Evolutionary conservation across 257 asterid species (phyloP).

Genomic region (Solanum medicagineum): DNA sequence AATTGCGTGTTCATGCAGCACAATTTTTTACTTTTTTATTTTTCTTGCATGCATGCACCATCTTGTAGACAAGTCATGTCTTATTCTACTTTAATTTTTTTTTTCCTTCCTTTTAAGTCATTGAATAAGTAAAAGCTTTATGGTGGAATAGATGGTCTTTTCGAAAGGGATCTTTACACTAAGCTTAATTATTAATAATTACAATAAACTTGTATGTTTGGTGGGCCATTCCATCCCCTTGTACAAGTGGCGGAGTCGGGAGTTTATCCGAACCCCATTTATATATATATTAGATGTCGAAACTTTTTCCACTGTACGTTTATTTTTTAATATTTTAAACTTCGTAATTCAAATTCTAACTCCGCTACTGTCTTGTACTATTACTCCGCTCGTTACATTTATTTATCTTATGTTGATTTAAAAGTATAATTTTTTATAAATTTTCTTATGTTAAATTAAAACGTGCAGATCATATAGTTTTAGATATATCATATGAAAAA

Average conservation of each 20-base stretch:
- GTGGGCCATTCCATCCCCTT: background rate
- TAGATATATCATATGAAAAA: accelerated
- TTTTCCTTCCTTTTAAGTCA: background rate
- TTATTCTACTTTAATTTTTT: background rate
- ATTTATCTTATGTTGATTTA: accelerated
- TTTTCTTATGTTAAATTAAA: no score
- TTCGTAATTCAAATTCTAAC: no score
- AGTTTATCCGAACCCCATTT: no score
- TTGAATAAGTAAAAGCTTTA: background rate
- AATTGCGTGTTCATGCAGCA: background rate
- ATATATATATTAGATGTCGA: no score
- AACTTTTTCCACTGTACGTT: no score
- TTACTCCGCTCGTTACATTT: background rate
- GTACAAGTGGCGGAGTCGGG: no score
- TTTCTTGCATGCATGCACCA: conserved; percentile 1
- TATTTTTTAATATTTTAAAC: no score
- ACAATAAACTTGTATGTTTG: background rate
- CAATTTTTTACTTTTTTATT: background rate
- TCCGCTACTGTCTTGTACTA: background rate
- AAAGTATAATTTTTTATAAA: no score
- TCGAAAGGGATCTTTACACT: background rate
- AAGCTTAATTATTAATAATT: background rate
- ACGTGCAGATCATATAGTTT: no score
- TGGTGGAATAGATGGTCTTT: background rate
- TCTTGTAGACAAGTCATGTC: background rate